phyloP scores from a whole-genome alignment of 2,329 filamentous ascomycete species.

The Arachnopeziza araneosa region DNA sequence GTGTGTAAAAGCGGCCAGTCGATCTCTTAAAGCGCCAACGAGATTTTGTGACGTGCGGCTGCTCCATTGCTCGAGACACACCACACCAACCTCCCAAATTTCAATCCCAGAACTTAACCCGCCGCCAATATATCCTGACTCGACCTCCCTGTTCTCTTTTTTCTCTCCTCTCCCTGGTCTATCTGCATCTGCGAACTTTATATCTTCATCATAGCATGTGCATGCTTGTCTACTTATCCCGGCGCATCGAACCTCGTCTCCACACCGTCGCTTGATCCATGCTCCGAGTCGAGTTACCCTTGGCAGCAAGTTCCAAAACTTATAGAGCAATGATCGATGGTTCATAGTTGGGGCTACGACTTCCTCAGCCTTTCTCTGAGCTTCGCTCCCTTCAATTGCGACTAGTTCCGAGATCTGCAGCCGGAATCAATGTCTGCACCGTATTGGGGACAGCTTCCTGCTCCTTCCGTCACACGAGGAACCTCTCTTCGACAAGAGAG shows the following conservation, averaged over 20 bases:
- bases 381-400: not conserved
- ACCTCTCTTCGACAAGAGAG: constrained; percentile 30
- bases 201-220: constrained; percentile 1
- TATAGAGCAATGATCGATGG: not conserved
- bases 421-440: not conserved
- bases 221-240: constrained; percentile 3
- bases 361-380: not conserved
- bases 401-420: not conserved
- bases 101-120: not conserved
- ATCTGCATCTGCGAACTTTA: constrained; percentile 14
- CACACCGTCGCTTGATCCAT: not conserved
- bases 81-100: not conserved
- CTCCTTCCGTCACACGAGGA: constrained; percentile 37
- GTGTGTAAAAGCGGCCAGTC: not conserved
- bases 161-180: not conserved
- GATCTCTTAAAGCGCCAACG: not conserved
- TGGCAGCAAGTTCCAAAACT: not conserved
- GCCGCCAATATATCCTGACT: not conserved
- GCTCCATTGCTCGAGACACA: not conserved
- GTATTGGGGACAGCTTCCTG: constrained; percentile 55
- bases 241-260: constrained; percentile 11
- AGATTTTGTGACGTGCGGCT: too few species aligned
- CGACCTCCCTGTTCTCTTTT: not conserved
- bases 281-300: not conserved
- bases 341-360: not conserved